These are phyloP conservation scores for Ophiostoma sp. DNA, from an alignment of 2,329 filamentous ascomycete genomes.

Conservation along the genomic window DNA sequence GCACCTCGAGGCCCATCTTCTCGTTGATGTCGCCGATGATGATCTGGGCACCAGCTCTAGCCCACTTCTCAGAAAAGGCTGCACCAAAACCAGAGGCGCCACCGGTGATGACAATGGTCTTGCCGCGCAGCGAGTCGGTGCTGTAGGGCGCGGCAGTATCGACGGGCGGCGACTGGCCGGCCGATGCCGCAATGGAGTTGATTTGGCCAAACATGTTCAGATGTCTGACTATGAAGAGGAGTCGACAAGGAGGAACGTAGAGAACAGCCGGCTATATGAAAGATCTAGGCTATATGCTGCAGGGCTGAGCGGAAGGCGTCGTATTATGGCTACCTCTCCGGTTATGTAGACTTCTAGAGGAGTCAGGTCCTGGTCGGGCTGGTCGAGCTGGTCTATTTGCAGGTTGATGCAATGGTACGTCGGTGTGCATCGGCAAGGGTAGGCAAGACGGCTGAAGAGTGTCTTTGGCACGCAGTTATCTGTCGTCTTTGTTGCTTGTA, in stretches of 20 bases:
- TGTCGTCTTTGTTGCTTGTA: neutral
- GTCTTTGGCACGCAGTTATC: too few relatives aligned
- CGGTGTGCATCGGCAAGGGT: too few relatives aligned
- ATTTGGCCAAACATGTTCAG: neutral
- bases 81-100: conserved; percentile 57
- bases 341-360: too few relatives aligned
- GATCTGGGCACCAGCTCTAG: conserved; percentile 51
- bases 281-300: too few relatives aligned
- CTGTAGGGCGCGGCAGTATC: conserved; percentile 44
- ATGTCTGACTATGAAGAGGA: neutral
- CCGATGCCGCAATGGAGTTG: neutral
- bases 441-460: too few relatives aligned
- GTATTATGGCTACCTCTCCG: too few relatives aligned
- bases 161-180: conserved; percentile 33
- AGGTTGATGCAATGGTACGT: too few relatives aligned
- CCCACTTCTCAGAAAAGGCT: conserved; percentile 49
- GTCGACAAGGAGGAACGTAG: too few relatives aligned
- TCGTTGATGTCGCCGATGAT: conserved; percentile 60
- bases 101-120: conserved; percentile 58
- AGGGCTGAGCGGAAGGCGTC: too few relatives aligned
- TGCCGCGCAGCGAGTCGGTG: conserved; percentile 42
- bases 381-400: too few relatives aligned
- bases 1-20: conserved; percentile 48
- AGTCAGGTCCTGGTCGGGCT: too few relatives aligned
- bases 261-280: too few relatives aligned